Conservation (phyloP, 768 basidiomycete species). For the Suillus hirtellus region DNA sequence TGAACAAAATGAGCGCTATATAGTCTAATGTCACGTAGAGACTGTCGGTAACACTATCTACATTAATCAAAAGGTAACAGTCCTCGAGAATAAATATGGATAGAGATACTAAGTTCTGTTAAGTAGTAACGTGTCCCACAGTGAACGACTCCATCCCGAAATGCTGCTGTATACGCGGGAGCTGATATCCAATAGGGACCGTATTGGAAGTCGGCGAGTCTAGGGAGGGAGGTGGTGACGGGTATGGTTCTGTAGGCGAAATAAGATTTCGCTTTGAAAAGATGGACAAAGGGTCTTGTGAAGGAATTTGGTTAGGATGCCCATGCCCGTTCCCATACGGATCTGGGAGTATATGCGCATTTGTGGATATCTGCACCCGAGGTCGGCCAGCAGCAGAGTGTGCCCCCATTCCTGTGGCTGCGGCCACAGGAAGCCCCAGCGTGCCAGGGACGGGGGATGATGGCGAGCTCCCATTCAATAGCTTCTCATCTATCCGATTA, state of each 20-base stretch:
- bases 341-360: constrained; percentile 16
- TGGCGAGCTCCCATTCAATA: constrained; percentile 45
- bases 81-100: constrained; percentile 25
- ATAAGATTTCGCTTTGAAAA: constrained; percentile 26
- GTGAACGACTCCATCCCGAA: constrained; percentile 10
- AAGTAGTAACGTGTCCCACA: constrained; percentile 20
- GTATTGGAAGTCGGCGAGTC: constrained; percentile 25
- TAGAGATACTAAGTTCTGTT: constrained; percentile 15
- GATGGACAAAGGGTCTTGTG: constrained; percentile 20
- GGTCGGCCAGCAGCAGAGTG: constrained; percentile 13
- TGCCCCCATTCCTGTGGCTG: constrained; percentile 29
- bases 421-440: constrained; percentile 7
- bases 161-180: constrained; percentile 8
- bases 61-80: not conserved
- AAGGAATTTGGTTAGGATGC: constrained; percentile 20
- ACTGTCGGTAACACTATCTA: not conserved
- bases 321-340: not conserved
- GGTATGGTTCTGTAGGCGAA: constrained; percentile 45
- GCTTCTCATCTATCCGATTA: constrained; percentile 57
- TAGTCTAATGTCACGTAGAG: constrained; percentile 1
- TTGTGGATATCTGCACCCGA: constrained; percentile 9
- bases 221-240: constrained; percentile 45
- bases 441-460: constrained; percentile 14
- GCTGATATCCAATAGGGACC: constrained; percentile 17
- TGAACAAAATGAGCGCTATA: not conserved